phyloP scores from a whole-genome alignment of 2,329 filamentous ascomycete genomes.

The Blumeriella jaapii region DNA sequence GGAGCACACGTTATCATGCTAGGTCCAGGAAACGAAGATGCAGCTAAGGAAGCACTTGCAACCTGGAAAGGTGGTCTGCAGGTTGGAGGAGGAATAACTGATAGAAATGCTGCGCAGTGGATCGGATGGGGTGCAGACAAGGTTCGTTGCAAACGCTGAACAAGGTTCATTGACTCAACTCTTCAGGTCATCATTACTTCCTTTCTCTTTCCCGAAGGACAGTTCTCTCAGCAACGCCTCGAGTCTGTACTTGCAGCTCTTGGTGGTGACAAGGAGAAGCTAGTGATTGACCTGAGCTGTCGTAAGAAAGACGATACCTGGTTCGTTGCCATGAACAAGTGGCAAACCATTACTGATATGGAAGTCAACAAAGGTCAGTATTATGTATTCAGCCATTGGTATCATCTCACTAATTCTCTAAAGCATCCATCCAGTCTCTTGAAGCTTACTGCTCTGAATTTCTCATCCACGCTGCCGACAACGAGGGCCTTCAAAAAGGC shows the following conservation, averaged over 20 bases:
- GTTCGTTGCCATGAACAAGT: slow-evolving; percentile 99
- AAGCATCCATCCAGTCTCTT: slow-evolving; percentile 70
- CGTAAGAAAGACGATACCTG: slow-evolving; percentile 62
- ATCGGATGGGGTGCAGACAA: slow-evolving; percentile 80
- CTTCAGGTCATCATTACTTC: slow-evolving; percentile 91
- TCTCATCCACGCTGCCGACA: slow-evolving; percentile 92
- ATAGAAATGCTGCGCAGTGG: slow-evolving; percentile 76
- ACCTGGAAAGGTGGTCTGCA: slow-evolving; percentile 77
- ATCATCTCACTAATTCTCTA: slow-evolving; percentile 1
- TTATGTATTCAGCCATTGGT: background rate
- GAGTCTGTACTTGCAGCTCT: slow-evolving; percentile 63
- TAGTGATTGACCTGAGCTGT: slow-evolving; percentile 94
- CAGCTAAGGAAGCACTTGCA: slow-evolving; percentile 63
- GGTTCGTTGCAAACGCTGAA: slow-evolving; percentile 43
- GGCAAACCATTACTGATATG: slow-evolving; percentile 97
- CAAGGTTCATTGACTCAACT: slow-evolving; percentile 9
- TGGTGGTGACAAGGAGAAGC: slow-evolving; percentile 61
- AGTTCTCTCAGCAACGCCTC: slow-evolving; percentile 68
- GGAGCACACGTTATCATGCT: slow-evolving; percentile 97
- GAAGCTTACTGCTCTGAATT: slow-evolving; percentile 95
- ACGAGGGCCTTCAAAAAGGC: slow-evolving; percentile 84
- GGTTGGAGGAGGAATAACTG: slow-evolving; percentile 86
- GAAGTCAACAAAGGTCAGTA: slow-evolving; percentile 70
- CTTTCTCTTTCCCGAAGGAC: slow-evolving; percentile 76
- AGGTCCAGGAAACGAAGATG: slow-evolving; percentile 73